Conservation (phyloP, 1,284 basidiomycete genomes). For the Leccinum huronense region DNA sequence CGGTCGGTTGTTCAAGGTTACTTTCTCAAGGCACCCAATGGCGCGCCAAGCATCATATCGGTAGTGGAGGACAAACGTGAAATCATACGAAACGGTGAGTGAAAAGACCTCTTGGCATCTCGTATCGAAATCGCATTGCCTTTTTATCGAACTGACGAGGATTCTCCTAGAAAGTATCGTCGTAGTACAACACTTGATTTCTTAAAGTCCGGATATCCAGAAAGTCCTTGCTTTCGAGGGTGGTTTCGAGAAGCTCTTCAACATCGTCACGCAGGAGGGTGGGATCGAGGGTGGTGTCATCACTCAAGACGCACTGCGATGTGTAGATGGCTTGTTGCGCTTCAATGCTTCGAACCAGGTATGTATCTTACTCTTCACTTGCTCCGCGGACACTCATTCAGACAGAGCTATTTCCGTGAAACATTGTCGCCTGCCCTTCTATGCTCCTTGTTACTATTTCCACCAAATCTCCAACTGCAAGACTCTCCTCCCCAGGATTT, state of each 20-base stretch:
- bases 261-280: slow-evolving; percentile 84
- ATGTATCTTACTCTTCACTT: slow-evolving; percentile 24
- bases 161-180: slow-evolving; percentile 69
- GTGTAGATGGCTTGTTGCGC: slow-evolving; percentile 81
- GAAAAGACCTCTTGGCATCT: neutral
- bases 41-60: slow-evolving; percentile 69
- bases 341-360: slow-evolving; percentile 97
- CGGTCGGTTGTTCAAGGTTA: slow-evolving; percentile 82
- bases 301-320: slow-evolving; percentile 83
- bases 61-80: slow-evolving; percentile 79
- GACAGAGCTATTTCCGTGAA: slow-evolving; percentile 95
- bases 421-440: slow-evolving; percentile 81
- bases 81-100: slow-evolving; percentile 79
- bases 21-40: slow-evolving; percentile 81
- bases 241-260: slow-evolving; percentile 94
- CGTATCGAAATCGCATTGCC: neutral
- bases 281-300: slow-evolving; percentile 91
- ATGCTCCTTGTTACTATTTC: slow-evolving; percentile 85
- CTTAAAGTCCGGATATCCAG: slow-evolving; percentile 91
- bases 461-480: slow-evolving; percentile 64
- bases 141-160: slow-evolving; percentile 18
- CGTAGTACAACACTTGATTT: slow-evolving; percentile 79
- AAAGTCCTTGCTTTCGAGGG: slow-evolving; percentile 98
- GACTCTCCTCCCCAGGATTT: slow-evolving; percentile 85
- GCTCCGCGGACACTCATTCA: slow-evolving; percentile 8